Conservation (phyloP, 257 asterid species). For the Ajuga chamaepitys region DNA sequence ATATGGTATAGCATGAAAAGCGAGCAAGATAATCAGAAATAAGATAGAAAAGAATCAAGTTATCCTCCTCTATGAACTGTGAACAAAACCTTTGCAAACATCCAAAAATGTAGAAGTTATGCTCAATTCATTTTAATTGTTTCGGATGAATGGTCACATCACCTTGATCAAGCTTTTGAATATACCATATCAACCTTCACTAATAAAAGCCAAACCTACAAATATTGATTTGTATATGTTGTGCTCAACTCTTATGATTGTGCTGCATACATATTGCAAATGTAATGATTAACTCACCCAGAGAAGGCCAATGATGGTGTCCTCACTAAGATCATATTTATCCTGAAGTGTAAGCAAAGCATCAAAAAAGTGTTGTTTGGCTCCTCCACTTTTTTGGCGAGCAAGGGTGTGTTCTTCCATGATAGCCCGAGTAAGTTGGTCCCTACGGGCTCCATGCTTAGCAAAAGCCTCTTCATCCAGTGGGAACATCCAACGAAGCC, state of each 20-base stretch:
- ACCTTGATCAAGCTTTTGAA: no score
- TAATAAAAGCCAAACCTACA: no score
- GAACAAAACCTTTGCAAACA: no score
- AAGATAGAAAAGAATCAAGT: background rate
- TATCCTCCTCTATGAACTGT: background rate
- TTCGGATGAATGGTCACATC: no score
- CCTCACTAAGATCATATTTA: slow-evolving; percentile 69
- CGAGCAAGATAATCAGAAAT: background rate
- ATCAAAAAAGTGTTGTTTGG: slow-evolving; percentile 59
- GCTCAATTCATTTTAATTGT: no score
- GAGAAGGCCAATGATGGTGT: slow-evolving; percentile 67
- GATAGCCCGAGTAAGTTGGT: slow-evolving; percentile 50
- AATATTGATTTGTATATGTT: no score
- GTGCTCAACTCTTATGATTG: background rate
- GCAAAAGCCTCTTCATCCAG: slow-evolving; percentile 55
- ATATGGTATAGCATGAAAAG: background rate
- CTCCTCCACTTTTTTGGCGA: slow-evolving; percentile 46
- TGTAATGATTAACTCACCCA: slow-evolving; percentile 42
- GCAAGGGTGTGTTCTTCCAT: slow-evolving; percentile 71
- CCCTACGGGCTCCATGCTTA: slow-evolving; percentile 55
- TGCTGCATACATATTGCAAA: background rate
- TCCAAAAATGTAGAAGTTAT: no score
- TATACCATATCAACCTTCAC: no score
- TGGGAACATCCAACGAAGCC: slow-evolving; percentile 79
- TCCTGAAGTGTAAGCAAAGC: slow-evolving; percentile 53